These are phyloP conservation scores for Auriscalpium orientale DNA, from an alignment of 768 basidiomycete species.

Conservation along the genomic window DNA sequence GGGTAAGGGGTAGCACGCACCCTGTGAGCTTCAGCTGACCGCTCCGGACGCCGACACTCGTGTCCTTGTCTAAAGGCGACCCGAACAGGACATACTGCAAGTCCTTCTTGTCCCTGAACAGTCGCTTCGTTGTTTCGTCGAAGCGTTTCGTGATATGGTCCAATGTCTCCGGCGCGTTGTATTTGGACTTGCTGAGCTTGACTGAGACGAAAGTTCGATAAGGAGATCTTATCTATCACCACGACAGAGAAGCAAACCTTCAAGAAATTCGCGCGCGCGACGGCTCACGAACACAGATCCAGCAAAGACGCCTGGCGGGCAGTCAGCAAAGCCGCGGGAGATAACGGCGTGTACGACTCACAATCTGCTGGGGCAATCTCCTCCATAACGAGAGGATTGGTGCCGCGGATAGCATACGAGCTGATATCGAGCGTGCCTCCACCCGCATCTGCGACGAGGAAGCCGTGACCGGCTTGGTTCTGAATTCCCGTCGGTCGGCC, in stretches of 20 bases:
- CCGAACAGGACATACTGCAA: constrained; percentile 71
- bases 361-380: constrained; percentile 82
- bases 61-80: constrained; percentile 71
- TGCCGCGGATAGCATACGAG: constrained; percentile 67
- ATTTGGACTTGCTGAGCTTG: constrained; percentile 66
- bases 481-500: constrained; percentile 18
- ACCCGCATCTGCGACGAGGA: constrained; percentile 74
- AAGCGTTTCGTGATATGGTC: constrained; percentile 77
- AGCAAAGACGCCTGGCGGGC: constrained; percentile 59
- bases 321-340: neutral
- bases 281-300: constrained; percentile 80
- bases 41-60: constrained; percentile 57
- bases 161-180: constrained; percentile 60
- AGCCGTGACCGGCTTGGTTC: constrained; percentile 71
- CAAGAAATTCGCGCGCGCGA: constrained; percentile 63
- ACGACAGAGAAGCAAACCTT: constrained; percentile 35
- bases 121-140: constrained; percentile 75
- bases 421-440: constrained; percentile 79
- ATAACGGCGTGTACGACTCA: constrained; percentile 24
- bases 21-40: constrained; percentile 69
- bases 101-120: constrained; percentile 64
- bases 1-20: constrained; percentile 26
- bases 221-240: neutral
- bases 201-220: constrained; percentile 31
- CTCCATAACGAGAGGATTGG: constrained; percentile 67